Evolutionary conservation across 441 rosid species (phyloP).

Genomic region (Arabidopsis hybrid): DNA sequence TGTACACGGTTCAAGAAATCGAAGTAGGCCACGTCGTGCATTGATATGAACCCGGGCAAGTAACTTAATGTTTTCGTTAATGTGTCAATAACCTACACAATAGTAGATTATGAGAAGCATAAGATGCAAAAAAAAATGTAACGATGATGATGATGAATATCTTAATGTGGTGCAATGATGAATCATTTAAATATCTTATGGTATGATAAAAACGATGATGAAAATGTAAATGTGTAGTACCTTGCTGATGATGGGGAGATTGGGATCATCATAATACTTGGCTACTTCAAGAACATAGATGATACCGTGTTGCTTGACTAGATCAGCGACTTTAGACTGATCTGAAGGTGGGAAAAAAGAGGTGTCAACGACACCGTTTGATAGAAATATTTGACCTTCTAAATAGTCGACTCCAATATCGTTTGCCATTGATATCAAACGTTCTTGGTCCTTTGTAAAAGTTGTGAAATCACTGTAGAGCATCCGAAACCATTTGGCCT

Average conservation of each 20-base stretch:
- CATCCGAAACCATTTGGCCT: constrained; percentile 88
- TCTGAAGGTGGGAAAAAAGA: constrained; percentile 68
- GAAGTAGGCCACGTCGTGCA: constrained; percentile 72
- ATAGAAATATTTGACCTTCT: constrained; percentile 76
- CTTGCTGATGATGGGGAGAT: constrained; percentile 48
- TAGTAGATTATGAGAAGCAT: neutral
- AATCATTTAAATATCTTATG: neutral
- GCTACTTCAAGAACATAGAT: constrained; percentile 88
- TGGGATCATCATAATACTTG: constrained; percentile 67
- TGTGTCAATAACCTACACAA: constrained; percentile 55
- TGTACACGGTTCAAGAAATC: constrained; percentile 88
- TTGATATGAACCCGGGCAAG: constrained; percentile 55
- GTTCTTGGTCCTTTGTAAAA: constrained; percentile 74
- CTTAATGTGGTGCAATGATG: neutral
- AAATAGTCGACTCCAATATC: constrained; percentile 77
- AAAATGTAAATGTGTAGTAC: constrained; percentile 57
- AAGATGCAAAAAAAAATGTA: neutral
- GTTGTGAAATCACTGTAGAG: constrained; percentile 70
- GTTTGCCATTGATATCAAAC: constrained; percentile 65
- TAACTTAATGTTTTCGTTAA: constrained; percentile 53
- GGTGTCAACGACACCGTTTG: constrained; percentile 74
- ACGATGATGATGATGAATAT: constrained; percentile 37
- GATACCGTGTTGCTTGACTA: constrained; percentile 64
- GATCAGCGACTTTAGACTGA: constrained; percentile 68
- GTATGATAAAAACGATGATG: neutral